Base-by-base conservation (phyloP, 83 land plant genomes). In the Diphasiastrum complanatum region DNA sequence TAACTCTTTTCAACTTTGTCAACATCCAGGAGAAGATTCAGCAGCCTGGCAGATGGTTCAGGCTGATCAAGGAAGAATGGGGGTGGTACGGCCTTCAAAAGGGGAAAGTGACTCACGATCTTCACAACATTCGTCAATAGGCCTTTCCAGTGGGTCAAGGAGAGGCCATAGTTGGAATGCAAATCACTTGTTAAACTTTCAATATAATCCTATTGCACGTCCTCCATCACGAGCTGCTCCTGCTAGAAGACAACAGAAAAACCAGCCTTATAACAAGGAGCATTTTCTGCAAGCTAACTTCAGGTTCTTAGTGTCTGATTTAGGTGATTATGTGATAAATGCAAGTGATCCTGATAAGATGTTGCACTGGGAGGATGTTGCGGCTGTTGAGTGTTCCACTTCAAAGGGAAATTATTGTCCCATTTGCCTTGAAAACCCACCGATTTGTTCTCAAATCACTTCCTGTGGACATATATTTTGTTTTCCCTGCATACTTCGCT, bases 391-490 rank as follows among this genome's bases (percentile, higher is more conserved):
- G 27, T 78, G 77, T 51, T 81, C 88, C 6, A 68, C 91, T 1
- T 75, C 96, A 20, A 48, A 19, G 6, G 72, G 77, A 33, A 81
- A 88, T 14, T 87, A 85, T 34, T 92, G 98, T 67, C 98, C 98
- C 12, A 92, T 92, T 57, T 92, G 98, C 69, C 73, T 92, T 76
- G 98, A 89, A 27, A 71, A 63, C 55, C 79, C 79, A 28, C 96
- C 98, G 32, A 62, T 88, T 6, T 85, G 96, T 62, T 84, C 98
- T 23, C 98, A 92, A 53, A 92, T 92, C 57, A 92, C 98, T 27
- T 79, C 96, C 27, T 92, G 97, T 47, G 98, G 98, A 4, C 98
- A 92, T 56, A 83, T 92, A 1, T 92, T 79, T 61, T 92, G 98
- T 58, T 92, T 85, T 66, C 85, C 98, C 2, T 92, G 98, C 68